Base-by-base conservation (phyloP, 2,329 filamentous ascomycete species). In the Colletotrichum cereale region DNA sequence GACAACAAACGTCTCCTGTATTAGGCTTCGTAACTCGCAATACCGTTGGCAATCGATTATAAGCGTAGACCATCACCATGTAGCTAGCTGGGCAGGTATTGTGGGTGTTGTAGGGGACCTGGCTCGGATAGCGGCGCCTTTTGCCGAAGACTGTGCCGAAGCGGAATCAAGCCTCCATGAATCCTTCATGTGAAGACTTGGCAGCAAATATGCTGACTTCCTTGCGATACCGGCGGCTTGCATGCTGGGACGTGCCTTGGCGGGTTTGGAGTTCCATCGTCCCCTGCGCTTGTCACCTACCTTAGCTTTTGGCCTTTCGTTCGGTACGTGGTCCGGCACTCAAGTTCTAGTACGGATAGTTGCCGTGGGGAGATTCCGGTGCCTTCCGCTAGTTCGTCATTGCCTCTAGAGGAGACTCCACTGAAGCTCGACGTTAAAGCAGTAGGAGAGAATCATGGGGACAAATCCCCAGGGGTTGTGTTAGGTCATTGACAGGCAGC, bases 131-230 rank as follows among this genome's bases (percentile, higher is more conserved):
- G 57, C 68, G 65, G 65, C 58, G 58, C 68, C 65, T 52, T 62
- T 68, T 71, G 68, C 65, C 68, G 65, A 71, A 60, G 52, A 34
- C 42, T 58, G 42, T 71, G 58, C 68, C 65, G 68, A 71, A 62
- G 52, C 56, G 26, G 36, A 48, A 50, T 16, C 21, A 62, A 50
- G 24, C 52, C 47, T 18, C 52, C 47, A 42, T 3, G 44, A 53
- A 42, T 29, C 48, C 5, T 52, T 16, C 47, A 18, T 29, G 29
- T 29, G 14, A 29, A 50, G 14, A 31, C n/a, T 50, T 24, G 47
- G 34, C 47, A 52, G 18, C 7, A 40, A 14, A 14, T 31, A 24
- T 16, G n/a, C 34, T 24, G 11, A 10, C 47, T 26, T 48, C 57
- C 57, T 34, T 63, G 68, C 68, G 52, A 71, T 63, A 63, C 65